Evolutionary conservation across 805 yeast species (phyloP).

Genomic region (Pichia thaimueangensis): DNA sequence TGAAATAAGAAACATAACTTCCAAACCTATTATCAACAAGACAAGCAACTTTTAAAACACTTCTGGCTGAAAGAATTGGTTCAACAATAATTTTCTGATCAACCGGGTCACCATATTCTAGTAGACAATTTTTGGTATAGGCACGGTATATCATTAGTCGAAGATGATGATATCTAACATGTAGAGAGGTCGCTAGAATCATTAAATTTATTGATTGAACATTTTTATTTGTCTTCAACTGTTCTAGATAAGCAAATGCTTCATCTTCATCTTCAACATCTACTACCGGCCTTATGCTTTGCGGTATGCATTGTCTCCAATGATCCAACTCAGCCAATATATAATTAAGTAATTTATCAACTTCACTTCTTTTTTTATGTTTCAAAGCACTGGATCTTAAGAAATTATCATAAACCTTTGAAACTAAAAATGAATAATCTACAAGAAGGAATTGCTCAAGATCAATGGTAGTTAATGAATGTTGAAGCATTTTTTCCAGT

Average conservation of each 20-base stretch:
- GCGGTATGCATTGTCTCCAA: constrained; percentile 27
- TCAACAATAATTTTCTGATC: constrained; percentile 9
- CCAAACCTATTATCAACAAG: constrained; percentile 12
- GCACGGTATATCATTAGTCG: constrained; percentile 24
- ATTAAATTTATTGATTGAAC: constrained; percentile 6
- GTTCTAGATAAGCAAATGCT: constrained; percentile 9
- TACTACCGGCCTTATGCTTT: constrained; percentile 18
- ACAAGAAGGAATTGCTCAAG: constrained; percentile 16
- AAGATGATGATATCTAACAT: constrained; percentile 25
- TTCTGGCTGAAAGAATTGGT: constrained; percentile 24
- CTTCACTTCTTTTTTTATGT: constrained; percentile 16
- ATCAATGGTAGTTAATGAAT: not conserved
- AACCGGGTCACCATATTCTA: not conserved
- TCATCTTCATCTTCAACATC: constrained; percentile 4
- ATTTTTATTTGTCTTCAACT: constrained; percentile 3
- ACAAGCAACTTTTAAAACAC: constrained; percentile 18
- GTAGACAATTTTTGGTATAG: constrained; percentile 6
- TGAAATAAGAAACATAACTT: constrained; percentile 18
- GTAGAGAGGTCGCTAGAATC: constrained; percentile 14
- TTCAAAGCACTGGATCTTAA: constrained; percentile 26
- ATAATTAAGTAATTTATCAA: constrained; percentile 9
- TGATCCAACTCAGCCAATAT: constrained; percentile 23
- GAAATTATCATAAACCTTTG: constrained; percentile 23
- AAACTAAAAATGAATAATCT: constrained; percentile 23
- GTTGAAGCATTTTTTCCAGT: constrained; percentile 9